phyloP scores from a whole-genome alignment of 179 eudicot genomes.

The Sideroxylon spinosum region DNA sequence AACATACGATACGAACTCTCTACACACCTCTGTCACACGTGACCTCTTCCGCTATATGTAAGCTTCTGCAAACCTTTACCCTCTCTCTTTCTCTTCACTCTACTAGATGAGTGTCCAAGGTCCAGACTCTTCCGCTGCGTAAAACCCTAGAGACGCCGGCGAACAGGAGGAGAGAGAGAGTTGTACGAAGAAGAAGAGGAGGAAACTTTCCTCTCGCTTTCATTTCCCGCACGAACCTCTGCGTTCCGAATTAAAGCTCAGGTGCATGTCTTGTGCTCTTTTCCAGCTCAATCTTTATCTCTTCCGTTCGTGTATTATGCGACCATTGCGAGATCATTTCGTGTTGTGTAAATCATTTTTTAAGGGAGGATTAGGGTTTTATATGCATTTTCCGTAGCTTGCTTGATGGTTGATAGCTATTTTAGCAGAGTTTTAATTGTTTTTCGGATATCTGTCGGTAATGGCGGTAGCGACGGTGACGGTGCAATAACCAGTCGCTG shows the following conservation, averaged over 20 bases:
- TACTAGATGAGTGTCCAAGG: background rate
- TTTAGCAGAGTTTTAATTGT: constrained; percentile 20
- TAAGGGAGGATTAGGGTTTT: background rate
- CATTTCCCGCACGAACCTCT: background rate
- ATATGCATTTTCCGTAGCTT: background rate
- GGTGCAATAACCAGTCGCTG: constrained; percentile 40
- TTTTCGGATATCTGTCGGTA: constrained; percentile 18
- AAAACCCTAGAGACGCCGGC: constrained; percentile 9
- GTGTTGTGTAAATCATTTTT: background rate
- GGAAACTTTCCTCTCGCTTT: background rate
- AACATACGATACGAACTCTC: no score
- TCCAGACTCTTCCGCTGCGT: background rate
- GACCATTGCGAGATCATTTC: background rate
- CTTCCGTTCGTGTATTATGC: background rate
- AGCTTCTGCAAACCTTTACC: background rate
- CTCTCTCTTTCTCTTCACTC: background rate
- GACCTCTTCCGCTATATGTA: background rate
- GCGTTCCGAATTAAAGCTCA: constrained; percentile 14
- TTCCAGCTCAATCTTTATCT: background rate
- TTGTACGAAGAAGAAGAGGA: background rate
- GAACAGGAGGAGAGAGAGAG: constrained; percentile 2
- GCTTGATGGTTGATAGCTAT: background rate
- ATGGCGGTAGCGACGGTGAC: constrained; percentile 38
- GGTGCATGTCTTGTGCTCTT: constrained; percentile 8
- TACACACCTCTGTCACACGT: background rate